A percentile compares a stretch with the other conserved stretches of the same genome.
phyloP scores from a whole-genome alignment of 768 basidiomycete genomes.

The Leccinum ochraceum region DNA sequence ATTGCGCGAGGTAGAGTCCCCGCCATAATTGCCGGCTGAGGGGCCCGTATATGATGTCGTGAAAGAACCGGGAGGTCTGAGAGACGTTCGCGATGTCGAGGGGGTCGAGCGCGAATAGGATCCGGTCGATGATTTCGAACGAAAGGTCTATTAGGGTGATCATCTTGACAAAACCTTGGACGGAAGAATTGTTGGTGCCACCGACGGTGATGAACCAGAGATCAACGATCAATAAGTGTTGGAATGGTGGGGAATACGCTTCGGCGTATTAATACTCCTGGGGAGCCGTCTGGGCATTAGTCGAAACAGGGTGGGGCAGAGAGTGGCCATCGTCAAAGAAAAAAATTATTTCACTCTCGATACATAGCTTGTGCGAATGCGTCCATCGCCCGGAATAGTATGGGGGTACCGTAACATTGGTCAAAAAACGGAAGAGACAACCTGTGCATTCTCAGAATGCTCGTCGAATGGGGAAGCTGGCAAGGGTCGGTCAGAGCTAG shows the following conservation, averaged over 20 bases:
- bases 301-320: slow-evolving; percentile 21
- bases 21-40: slow-evolving; percentile 55
- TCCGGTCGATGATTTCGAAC: slow-evolving; percentile 58
- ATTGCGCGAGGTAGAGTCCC: slow-evolving; percentile 58
- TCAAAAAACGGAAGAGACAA: not conserved
- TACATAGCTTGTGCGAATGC: slow-evolving; percentile 1
- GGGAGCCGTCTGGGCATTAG: not conserved
- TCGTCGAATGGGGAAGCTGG: not conserved
- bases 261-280: slow-evolving; percentile 13
- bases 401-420: not conserved
- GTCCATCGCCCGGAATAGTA: slow-evolving; percentile 5
- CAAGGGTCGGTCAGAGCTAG: slow-evolving; percentile 3
- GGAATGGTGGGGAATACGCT: not conserved
- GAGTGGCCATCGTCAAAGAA: slow-evolving; percentile 10
- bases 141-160: slow-evolving; percentile 45
- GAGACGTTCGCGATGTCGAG: slow-evolving; percentile 55
- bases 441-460: not conserved
- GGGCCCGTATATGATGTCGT: slow-evolving; percentile 49
- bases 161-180: slow-evolving; percentile 3
- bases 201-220: not conserved
- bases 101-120: slow-evolving; percentile 60
- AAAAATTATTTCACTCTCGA: slow-evolving; percentile 31
- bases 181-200: not conserved
- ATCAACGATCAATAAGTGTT: not conserved
- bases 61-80: slow-evolving; percentile 48